phyloP scores from a whole-genome alignment of 225 moss, liverwort and hornwort genomes.

The Lunularia cruciata region DNA sequence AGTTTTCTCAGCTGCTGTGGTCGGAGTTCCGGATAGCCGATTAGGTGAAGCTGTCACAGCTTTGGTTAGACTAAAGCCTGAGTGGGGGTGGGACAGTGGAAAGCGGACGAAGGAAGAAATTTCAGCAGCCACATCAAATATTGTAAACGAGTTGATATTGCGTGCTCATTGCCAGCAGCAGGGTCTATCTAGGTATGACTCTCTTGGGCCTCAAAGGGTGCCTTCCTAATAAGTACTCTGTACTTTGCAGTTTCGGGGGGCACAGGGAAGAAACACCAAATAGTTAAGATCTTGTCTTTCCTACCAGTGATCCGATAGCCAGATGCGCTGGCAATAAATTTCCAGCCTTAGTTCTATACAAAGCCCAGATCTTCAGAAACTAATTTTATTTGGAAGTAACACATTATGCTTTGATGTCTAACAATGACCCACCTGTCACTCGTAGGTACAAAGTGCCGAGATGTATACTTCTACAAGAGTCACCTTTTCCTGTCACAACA shows the following conservation, averaged over 20 bases:
- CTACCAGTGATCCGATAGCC: too few relatives aligned
- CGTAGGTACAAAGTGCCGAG: constrained; percentile 92
- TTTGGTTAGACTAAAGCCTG: constrained; percentile 58
- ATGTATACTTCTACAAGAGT: constrained; percentile 57
- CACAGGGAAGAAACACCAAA: too few relatives aligned
- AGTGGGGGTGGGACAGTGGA: constrained; percentile 28
- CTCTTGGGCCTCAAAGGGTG: too few relatives aligned
- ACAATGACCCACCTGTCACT: not conserved
- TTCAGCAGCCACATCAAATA: constrained; percentile 25
- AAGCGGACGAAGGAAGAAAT: constrained; percentile 18
- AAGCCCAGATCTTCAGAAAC: not conserved
- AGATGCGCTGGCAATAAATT: not conserved
- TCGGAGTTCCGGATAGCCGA: constrained; percentile 71
- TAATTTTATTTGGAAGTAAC: not conserved
- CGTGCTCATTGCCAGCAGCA: constrained; percentile 75
- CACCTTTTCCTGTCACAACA: constrained; percentile 69
- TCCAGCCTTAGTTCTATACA: not conserved
- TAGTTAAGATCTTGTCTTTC: too few relatives aligned
- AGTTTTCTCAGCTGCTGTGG: constrained; percentile 68
- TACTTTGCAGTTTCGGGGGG: too few relatives aligned
- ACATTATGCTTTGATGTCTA: not conserved
- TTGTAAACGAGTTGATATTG: constrained; percentile 56
- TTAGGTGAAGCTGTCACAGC: constrained; percentile 80
- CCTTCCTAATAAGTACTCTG: too few relatives aligned
- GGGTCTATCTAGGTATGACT: constrained; percentile 75